A percentile compares a stretch with the other conserved stretches of the same genome.
phyloP scores from a whole-genome alignment of 75 land plant genomes.

The Cupressus sempervirens region DNA sequence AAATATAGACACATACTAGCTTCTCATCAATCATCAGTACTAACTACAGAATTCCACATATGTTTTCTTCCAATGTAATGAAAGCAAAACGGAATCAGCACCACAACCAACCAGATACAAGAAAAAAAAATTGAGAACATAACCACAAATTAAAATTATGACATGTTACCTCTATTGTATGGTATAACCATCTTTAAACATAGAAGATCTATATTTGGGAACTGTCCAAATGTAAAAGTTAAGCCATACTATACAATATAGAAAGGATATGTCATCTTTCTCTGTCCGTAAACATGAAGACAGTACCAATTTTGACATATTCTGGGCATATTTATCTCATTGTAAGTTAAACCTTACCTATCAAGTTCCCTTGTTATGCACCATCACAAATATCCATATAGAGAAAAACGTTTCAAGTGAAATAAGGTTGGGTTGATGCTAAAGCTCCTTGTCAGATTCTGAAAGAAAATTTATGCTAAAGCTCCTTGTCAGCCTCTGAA shows the following conservation, averaged over 20 bases:
- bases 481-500: constrained; percentile 5
- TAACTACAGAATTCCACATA: not conserved
- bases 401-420: not conserved
- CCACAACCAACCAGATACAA: not conserved
- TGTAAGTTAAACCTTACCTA: not conserved
- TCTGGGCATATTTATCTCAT: not conserved
- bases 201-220: not conserved
- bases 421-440: not conserved
- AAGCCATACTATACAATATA: not conserved
- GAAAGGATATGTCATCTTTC: not conserved
- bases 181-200: not conserved
- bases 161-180: not conserved
- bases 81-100: not conserved
- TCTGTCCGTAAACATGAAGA: not conserved
- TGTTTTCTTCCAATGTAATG: not conserved
- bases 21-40: not conserved
- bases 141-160: not conserved
- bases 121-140: not conserved
- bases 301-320: not conserved
- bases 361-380: not conserved
- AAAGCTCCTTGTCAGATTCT: too few species aligned
- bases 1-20: too few species aligned
- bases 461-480: not conserved
- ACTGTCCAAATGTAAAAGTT: not conserved
- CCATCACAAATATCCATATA: not conserved